Conservation (phyloP, 345 rosid species). For the Linum usitatissimum region DNA sequence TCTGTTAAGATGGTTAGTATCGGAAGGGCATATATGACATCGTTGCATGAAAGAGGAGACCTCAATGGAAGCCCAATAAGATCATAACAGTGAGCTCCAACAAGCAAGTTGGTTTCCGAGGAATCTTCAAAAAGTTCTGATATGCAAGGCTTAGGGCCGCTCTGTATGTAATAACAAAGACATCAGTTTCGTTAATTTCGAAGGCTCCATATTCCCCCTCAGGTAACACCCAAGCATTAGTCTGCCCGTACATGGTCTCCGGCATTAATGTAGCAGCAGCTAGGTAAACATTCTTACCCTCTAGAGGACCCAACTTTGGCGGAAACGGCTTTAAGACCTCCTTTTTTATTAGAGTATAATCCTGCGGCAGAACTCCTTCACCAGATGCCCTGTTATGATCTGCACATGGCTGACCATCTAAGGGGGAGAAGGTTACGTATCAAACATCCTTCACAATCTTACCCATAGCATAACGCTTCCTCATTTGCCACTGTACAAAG, state of each 20-base stretch:
- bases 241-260: conserved; percentile 94
- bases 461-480: conserved; percentile 76
- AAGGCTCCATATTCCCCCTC: conserved; percentile 92
- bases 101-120: conserved; percentile 69
- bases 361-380: conserved; percentile 96
- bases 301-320: conserved; percentile 43
- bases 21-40: conserved; percentile 81
- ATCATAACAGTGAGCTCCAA: conserved; percentile 74
- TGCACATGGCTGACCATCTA: conserved; percentile 93
- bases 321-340: conserved; percentile 68
- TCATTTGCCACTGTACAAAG: conserved; percentile 89
- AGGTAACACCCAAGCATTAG: conserved; percentile 94
- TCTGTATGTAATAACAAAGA: conserved; percentile 58
- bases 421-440: conserved; percentile 73
- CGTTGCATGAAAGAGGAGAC: conserved; percentile 59
- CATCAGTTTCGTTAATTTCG: conserved; percentile 71
- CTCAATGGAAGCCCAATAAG: conserved; percentile 73
- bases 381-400: conserved; percentile 93
- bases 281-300: conserved; percentile 67
- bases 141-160: conserved; percentile 85
- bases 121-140: conserved; percentile 60
- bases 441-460: conserved; percentile 76
- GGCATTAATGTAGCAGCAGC: conserved; percentile 93
- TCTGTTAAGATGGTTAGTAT: conserved; percentile 84
- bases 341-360: conserved; percentile 82